phyloP scores from a whole-genome alignment of 306 rosid genomes.

The Lablab purpureus region DNA sequence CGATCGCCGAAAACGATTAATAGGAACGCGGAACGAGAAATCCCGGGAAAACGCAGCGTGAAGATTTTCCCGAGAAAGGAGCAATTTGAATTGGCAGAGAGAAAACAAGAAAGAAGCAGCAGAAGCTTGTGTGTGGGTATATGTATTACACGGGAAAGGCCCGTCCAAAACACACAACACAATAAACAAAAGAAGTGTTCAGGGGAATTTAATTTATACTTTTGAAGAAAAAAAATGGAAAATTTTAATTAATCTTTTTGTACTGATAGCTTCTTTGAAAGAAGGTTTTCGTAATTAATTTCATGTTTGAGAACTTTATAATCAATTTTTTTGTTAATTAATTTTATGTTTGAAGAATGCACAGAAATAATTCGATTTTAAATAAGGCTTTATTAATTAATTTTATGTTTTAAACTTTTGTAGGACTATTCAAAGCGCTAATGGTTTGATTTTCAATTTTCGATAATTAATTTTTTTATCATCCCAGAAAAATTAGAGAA shows the following conservation, averaged over 20 bases:
- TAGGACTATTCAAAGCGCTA: neutral
- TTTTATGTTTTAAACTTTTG: neutral
- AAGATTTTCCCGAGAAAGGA: conserved; percentile 39
- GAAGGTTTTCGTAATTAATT: neutral
- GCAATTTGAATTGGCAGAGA: conserved; percentile 47
- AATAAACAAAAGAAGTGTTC: neutral
- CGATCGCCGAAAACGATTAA: conserved; percentile 23
- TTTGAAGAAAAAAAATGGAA: neutral
- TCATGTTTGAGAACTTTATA: too few relatives aligned
- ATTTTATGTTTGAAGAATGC: neutral
- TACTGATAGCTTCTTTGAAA: too few relatives aligned
- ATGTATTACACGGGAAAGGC: conserved; percentile 22
- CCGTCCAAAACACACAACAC: conserved; percentile 27
- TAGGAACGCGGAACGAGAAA: neutral
- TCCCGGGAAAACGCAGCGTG: conserved; percentile 21
- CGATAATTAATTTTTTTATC: too few relatives aligned
- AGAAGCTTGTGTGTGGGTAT: conserved; percentile 38
- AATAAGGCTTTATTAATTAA: neutral
- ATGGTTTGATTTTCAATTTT: too few relatives aligned
- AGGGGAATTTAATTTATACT: neutral
- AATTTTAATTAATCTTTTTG: too few relatives aligned
- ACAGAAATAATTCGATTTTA: neutral
- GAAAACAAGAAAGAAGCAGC: conserved; percentile 17
- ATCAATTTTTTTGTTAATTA: too few relatives aligned
- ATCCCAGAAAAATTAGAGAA: too few relatives aligned